Conservation (phyloP, 108 stramenopile species). For the Pseudonitzschia delicatissima region DNA sequence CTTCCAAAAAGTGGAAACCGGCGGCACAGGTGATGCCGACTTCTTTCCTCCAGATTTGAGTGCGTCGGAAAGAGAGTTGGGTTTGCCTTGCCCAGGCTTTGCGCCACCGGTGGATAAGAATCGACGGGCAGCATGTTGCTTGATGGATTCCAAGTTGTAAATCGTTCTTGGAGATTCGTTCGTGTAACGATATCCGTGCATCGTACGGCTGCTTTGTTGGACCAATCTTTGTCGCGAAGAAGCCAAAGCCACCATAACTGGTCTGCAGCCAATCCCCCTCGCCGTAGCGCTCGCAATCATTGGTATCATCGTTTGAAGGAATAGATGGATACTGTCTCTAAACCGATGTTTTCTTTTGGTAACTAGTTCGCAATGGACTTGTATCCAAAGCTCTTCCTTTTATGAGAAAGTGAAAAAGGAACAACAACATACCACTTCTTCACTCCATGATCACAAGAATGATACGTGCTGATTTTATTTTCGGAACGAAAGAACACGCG, state of each 20-base stretch:
- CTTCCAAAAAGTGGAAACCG: conserved; percentile 17
- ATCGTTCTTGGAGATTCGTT: not conserved
- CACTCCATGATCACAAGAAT: too few relatives aligned
- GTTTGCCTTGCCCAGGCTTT: not conserved
- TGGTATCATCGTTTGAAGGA: not conserved
- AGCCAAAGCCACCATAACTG: not conserved
- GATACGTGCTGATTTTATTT: too few relatives aligned
- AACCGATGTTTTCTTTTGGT: too few relatives aligned
- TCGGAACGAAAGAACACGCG: too few relatives aligned
- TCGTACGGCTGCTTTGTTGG: not conserved
- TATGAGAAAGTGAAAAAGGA: too few relatives aligned
- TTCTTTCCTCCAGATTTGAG: not conserved
- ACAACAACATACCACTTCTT: too few relatives aligned
- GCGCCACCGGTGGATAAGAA: not conserved
- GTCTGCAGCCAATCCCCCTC: not conserved
- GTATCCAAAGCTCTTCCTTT: too few relatives aligned
- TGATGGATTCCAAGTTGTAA: not conserved
- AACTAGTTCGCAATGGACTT: too few relatives aligned
- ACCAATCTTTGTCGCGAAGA: not conserved
- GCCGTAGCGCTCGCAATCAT: not conserved
- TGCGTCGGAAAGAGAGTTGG: not conserved
- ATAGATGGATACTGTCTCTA: too few relatives aligned
- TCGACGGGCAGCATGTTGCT: not conserved
- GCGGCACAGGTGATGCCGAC: not conserved
- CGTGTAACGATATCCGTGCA: not conserved